Conservation (phyloP, 2,329 filamentous ascomycete genomes). For the Passalora sequoiae region DNA sequence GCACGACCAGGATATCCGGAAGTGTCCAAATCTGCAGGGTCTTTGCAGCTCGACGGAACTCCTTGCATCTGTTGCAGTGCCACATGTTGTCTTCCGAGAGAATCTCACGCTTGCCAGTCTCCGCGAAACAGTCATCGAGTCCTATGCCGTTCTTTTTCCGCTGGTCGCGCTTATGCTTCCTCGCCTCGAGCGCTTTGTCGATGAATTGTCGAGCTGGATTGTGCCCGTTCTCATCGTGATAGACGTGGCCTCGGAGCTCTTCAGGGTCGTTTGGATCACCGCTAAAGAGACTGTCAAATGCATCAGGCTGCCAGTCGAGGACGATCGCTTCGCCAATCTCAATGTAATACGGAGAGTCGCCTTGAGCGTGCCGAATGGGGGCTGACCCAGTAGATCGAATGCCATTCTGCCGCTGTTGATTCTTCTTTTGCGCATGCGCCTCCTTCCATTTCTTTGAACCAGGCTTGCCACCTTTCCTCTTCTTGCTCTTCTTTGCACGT, state of each 20-base stretch:
- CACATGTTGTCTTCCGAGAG: constrained; percentile 93
- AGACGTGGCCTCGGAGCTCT: constrained; percentile 53
- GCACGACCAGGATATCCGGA: constrained; percentile 89
- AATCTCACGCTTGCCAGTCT: constrained; percentile 90
- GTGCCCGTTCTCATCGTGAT: constrained; percentile 51
- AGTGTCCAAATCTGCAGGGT: constrained; percentile 97
- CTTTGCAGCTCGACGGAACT: constrained; percentile 86
- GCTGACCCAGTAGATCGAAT: background rate
- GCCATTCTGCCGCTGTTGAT: constrained; percentile 3
- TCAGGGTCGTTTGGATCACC: constrained; percentile 39
- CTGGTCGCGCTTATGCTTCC: constrained; percentile 56
- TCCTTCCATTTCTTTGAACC: background rate
- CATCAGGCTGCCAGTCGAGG: constrained; percentile 73
- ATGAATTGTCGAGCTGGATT: constrained; percentile 51
- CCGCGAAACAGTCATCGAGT: constrained; percentile 84
- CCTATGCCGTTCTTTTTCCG: constrained; percentile 72
- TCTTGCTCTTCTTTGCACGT: constrained; percentile 19
- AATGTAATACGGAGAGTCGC: constrained; percentile 44
- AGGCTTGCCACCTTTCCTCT: constrained; percentile 14
- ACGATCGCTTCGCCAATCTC: constrained; percentile 78
- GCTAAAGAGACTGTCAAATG: constrained; percentile 66
- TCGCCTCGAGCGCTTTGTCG: constrained; percentile 58
- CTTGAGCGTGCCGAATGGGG: constrained; percentile 2
- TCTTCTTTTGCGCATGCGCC: constrained; percentile 8
- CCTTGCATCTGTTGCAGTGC: constrained; percentile 96